These are phyloP conservation scores for Stemphylium vesicarium DNA, from an alignment of 2,329 filamentous ascomycete genomes.

Conservation along the genomic window DNA sequence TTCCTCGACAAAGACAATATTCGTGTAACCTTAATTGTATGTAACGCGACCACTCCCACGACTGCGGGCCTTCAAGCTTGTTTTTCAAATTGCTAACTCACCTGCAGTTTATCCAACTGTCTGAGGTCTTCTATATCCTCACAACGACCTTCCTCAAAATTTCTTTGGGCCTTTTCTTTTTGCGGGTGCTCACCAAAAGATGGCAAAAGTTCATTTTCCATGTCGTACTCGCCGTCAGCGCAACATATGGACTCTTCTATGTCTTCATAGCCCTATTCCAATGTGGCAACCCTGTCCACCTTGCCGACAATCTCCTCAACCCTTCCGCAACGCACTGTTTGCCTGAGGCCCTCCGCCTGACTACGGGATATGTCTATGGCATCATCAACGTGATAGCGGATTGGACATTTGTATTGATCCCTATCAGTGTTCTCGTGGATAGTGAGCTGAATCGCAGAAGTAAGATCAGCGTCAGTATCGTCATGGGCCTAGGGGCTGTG, in stretches of 20 bases:
- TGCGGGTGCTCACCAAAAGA: slow-evolving; percentile 39
- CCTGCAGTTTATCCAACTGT: slow-evolving; percentile 38
- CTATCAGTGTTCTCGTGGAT: slow-evolving; percentile 43
- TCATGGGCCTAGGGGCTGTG: slow-evolving; percentile 53
- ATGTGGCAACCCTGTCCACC: slow-evolving; percentile 36
- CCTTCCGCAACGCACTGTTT: slow-evolving; percentile 26
- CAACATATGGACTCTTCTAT: slow-evolving; percentile 37
- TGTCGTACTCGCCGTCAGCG: slow-evolving; percentile 1
- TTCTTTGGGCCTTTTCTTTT: slow-evolving; percentile 46
- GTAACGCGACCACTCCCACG: neutral
- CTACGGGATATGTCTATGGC: slow-evolving; percentile 41
- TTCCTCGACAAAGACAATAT: slow-evolving; percentile 22
- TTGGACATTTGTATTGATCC: slow-evolving; percentile 45
- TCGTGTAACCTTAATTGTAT: slow-evolving; percentile 29
- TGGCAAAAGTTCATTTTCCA: slow-evolving; percentile 34
- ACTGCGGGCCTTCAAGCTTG: neutral
- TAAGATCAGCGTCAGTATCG: slow-evolving; percentile 54
- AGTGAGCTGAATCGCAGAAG: slow-evolving; percentile 54
- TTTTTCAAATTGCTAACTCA: slow-evolving; percentile 1
- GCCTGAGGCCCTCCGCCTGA: slow-evolving; percentile 28
- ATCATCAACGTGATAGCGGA: slow-evolving; percentile 42
- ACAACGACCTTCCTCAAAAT: slow-evolving; percentile 57
- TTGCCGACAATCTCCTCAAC: slow-evolving; percentile 29
- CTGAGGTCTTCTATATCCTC: slow-evolving; percentile 60
- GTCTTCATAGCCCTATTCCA: slow-evolving; percentile 38